Evolutionary conservation across 2,329 filamentous ascomycete species (phyloP).

Genomic region (Lecanicillium sp.): DNA sequence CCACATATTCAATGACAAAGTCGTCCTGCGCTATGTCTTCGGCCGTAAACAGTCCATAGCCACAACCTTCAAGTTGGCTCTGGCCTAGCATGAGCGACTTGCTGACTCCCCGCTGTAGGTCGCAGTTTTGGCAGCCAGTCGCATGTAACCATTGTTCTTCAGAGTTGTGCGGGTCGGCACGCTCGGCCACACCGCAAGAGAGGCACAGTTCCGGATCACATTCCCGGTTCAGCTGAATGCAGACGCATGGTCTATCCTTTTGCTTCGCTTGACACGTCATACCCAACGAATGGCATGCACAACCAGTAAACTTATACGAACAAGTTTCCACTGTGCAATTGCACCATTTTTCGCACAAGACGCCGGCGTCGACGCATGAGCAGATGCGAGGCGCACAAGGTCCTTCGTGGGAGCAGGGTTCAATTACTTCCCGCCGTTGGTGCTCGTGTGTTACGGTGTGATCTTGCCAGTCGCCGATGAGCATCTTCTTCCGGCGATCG

Average conservation of each 20-base stretch:
- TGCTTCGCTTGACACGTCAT: conserved; percentile 50
- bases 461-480: conserved; percentile 47
- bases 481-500: conserved; percentile 46
- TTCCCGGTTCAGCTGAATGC: conserved; percentile 64
- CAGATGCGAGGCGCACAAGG: conserved; percentile 56
- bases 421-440: conserved; percentile 47
- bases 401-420: conserved; percentile 63
- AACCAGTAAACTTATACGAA: conserved; percentile 58
- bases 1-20: conserved; percentile 76
- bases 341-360: conserved; percentile 69
- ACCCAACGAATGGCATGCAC: conserved; percentile 54
- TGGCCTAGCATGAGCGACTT: conserved; percentile 62
- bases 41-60: conserved; percentile 68
- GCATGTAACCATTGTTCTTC: conserved; percentile 48
- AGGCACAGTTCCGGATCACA: conserved; percentile 72
- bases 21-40: conserved; percentile 59
- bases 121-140: conserved; percentile 63
- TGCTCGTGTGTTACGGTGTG: conserved; percentile 48
- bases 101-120: conserved; percentile 58
- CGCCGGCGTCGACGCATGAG: conserved; percentile 49
- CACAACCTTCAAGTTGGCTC: conserved; percentile 59
- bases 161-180: conserved; percentile 61
- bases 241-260: conserved; percentile 58
- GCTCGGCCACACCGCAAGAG: conserved; percentile 59
- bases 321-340: conserved; percentile 52